Conservation (phyloP, 1,284 basidiomycete species). For the Microbotryum intermedium region DNA sequence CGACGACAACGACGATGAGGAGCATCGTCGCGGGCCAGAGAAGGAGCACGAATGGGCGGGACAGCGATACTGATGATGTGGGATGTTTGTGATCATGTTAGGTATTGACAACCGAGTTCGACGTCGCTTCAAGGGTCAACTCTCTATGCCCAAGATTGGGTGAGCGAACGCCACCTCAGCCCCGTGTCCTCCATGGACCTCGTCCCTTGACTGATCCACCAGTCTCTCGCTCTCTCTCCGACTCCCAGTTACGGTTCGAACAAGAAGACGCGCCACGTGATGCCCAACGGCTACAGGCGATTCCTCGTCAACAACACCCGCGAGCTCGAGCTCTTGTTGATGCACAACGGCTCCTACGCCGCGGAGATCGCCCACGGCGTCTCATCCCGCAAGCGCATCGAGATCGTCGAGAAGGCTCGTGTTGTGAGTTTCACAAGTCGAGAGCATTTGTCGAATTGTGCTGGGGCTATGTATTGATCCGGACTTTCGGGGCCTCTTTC, state of each 20-base stretch:
- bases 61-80: neutral
- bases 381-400: constrained; percentile 88
- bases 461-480: too few relatives aligned
- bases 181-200: too few relatives aligned
- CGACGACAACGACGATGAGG: neutral
- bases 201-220: neutral
- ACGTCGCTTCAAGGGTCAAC: constrained; percentile 79
- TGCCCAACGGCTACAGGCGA: constrained; percentile 74
- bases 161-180: too few relatives aligned
- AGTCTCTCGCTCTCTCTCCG: neutral
- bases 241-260: constrained; percentile 45
- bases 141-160: constrained; percentile 73
- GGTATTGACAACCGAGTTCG: constrained; percentile 51
- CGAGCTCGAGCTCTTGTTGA: constrained; percentile 85
- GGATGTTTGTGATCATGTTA: neutral
- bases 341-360: constrained; percentile 97
- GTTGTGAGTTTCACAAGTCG: constrained; percentile 66
- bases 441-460: constrained; percentile 22
- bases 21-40: too few relatives aligned
- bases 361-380: constrained; percentile 98
- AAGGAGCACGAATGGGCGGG: constrained; percentile 3
- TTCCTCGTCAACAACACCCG: constrained; percentile 84
- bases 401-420: constrained; percentile 89
- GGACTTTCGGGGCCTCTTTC: neutral
- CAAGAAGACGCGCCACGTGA: constrained; percentile 75